phyloP scores from a whole-genome alignment of 1,139 yeast genomes.

The Protomyces gravidus region DNA sequence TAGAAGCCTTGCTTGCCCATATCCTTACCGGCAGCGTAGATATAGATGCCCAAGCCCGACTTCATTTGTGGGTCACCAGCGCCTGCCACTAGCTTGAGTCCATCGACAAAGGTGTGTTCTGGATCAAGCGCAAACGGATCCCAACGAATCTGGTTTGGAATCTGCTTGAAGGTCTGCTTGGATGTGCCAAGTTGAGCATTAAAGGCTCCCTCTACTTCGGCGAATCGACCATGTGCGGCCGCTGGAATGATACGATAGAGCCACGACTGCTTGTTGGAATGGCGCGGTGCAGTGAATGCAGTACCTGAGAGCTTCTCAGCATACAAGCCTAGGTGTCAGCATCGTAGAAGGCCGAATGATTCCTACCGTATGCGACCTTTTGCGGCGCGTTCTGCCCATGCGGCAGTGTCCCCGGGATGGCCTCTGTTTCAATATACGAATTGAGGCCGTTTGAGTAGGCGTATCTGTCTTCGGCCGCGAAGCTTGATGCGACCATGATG shows the following conservation, averaged over 20 bases:
- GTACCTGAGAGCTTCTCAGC: conserved; percentile 31
- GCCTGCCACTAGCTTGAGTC: conserved; percentile 38
- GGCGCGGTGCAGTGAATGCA: conserved; percentile 28
- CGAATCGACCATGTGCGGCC: neutral
- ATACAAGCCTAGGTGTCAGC: neutral
- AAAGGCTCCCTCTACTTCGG: neutral
- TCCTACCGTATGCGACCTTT: conserved; percentile 27
- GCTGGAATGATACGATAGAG: conserved; percentile 32
- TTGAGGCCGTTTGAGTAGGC: neutral
- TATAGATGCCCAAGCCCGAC: conserved; percentile 38
- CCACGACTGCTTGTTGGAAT: conserved; percentile 29
- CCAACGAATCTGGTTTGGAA: conserved; percentile 37
- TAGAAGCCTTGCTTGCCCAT: conserved; percentile 38
- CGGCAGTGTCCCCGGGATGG: conserved; percentile 32
- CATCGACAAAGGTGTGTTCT: conserved; percentile 36
- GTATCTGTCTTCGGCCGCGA: neutral
- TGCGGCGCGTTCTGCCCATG: conserved; percentile 31
- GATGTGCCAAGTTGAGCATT: neutral
- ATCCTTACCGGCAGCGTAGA: conserved; percentile 36
- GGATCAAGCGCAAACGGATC: conserved; percentile 37
- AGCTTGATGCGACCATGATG: neutral
- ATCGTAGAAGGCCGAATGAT: neutral
- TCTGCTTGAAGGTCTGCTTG: neutral
- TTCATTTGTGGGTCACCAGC: conserved; percentile 38
- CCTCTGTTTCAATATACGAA: conserved; percentile 20